These are phyloP conservation scores for Adansonia gregorii DNA, from an alignment of 441 rosid species.

Conservation along the genomic window DNA sequence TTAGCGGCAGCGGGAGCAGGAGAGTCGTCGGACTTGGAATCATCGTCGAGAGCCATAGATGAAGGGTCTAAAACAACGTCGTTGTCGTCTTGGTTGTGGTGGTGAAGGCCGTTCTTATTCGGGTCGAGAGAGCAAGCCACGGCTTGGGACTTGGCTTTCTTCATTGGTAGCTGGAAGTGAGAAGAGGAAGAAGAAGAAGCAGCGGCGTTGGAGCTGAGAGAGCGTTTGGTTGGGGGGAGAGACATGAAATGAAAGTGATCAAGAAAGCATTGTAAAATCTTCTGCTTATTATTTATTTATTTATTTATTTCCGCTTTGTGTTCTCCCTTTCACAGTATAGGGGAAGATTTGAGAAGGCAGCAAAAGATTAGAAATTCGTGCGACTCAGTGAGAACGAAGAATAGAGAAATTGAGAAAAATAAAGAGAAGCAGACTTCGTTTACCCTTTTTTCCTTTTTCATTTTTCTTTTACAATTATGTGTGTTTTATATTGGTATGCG, in stretches of 20 bases:
- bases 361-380: neutral
- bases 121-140: conserved; percentile 53
- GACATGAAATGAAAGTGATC: conserved; percentile 58
- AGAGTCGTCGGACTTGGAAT: conserved; percentile 51
- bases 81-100: conserved; percentile 38
- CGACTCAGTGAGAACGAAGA: neutral
- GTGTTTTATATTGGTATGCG: no score
- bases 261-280: conserved; percentile 27
- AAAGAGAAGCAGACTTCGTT: no score
- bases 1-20: conserved; percentile 69
- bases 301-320: neutral
- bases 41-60: conserved; percentile 68
- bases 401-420: no score
- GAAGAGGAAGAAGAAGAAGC: conserved; percentile 38
- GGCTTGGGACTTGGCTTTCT: conserved; percentile 83
- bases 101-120: conserved; percentile 68
- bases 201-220: conserved; percentile 39
- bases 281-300: neutral
- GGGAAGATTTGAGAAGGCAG: neutral
- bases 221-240: conserved; percentile 95
- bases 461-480: no score
- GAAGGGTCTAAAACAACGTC: conserved; percentile 62
- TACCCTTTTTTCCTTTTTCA: no score
- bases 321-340: neutral
- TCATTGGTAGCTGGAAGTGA: conserved; percentile 52